Evolutionary conservation across 306 rosid genomes (phyloP).

Genomic region (Glycyrrhiza uralensis): DNA sequence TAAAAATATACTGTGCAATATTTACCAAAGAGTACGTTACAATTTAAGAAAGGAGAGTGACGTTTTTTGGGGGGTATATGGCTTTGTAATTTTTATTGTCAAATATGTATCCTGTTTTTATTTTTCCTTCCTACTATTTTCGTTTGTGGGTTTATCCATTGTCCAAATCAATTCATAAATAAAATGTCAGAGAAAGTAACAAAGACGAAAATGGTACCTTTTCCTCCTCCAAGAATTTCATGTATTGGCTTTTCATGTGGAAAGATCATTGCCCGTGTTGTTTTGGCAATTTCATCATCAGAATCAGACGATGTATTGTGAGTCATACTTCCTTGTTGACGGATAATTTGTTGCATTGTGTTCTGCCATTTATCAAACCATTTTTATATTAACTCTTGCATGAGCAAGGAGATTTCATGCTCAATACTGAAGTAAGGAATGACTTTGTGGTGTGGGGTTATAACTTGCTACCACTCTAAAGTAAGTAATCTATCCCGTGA

Average conservation of each 20-base stretch:
- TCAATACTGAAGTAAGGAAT: slow-evolving; percentile 54
- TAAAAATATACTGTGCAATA: not conserved
- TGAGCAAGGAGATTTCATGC: slow-evolving; percentile 41
- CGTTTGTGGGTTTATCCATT: not conserved
- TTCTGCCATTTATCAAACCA: not conserved
- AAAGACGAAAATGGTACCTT: slow-evolving; percentile 38
- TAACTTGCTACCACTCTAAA: slow-evolving; percentile 10
- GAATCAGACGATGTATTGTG: slow-evolving; percentile 36
- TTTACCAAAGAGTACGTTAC: not conserved
- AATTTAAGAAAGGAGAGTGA: not conserved
- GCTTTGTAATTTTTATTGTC: not conserved
- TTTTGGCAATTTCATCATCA: slow-evolving; percentile 5
- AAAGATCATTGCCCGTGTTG: slow-evolving; percentile 24
- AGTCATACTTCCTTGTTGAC: slow-evolving; percentile 20
- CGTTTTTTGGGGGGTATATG: too few relatives aligned
- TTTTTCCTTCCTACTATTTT: not conserved
- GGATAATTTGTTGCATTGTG: not conserved
- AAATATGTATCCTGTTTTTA: not conserved
- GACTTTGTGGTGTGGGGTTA: slow-evolving; percentile 38
- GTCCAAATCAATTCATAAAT: not conserved
- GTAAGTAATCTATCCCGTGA: not conserved
- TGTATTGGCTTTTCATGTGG: slow-evolving; percentile 46
- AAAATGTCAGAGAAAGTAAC: not conserved
- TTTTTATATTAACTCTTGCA: not conserved
- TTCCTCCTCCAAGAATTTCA: slow-evolving; percentile 62